A percentile compares a stretch with the other conserved stretches of the same genome.
Conservation (phyloP, 2,329 filamentous ascomycete species). For the Pseudogymnoascus sp. region DNA sequence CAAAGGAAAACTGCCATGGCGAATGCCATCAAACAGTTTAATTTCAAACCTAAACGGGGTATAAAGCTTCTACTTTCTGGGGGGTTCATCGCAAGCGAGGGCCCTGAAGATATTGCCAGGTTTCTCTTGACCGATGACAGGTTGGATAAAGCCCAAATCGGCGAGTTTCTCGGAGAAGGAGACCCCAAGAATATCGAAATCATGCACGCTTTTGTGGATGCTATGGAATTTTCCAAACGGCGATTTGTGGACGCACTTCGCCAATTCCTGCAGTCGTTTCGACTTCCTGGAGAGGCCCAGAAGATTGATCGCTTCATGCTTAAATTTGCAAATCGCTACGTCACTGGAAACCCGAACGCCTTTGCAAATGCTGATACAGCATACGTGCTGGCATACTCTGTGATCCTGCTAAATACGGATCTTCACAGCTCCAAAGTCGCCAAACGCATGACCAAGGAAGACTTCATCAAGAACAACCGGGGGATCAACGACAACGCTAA, state of each 20-base stretch:
- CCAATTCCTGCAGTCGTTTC: conserved; percentile 89
- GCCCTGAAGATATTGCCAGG: conserved; percentile 71
- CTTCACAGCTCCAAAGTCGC: conserved; percentile 82
- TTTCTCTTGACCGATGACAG: conserved; percentile 78
- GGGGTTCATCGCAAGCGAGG: conserved; percentile 77
- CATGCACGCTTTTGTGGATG: conserved; percentile 96
- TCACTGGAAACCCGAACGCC: conserved; percentile 89
- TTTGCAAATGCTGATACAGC: conserved; percentile 98
- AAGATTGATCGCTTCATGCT: conserved; percentile 99
- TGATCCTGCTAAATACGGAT: conserved; percentile 95
- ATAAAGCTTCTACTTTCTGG: conserved; percentile 77
- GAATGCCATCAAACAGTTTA: conserved; percentile 86
- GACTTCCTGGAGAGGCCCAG: conserved; percentile 89
- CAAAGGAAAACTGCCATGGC: conserved; percentile 86
- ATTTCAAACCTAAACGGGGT: conserved; percentile 94
- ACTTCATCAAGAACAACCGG: conserved; percentile 98
- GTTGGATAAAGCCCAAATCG: conserved; percentile 84
- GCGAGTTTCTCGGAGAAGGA: conserved; percentile 90
- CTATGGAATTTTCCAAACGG: conserved; percentile 86
- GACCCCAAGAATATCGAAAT: conserved; percentile 90
- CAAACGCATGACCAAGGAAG: conserved; percentile 85
- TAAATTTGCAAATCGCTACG: conserved; percentile 95
- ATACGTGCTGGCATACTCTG: conserved; percentile 91
- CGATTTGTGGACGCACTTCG: conserved; percentile 89
- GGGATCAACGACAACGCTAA: conserved; percentile 97